phyloP scores from a whole-genome alignment of 352 stramenopile genomes.

The Globisporangium radiosum region DNA sequence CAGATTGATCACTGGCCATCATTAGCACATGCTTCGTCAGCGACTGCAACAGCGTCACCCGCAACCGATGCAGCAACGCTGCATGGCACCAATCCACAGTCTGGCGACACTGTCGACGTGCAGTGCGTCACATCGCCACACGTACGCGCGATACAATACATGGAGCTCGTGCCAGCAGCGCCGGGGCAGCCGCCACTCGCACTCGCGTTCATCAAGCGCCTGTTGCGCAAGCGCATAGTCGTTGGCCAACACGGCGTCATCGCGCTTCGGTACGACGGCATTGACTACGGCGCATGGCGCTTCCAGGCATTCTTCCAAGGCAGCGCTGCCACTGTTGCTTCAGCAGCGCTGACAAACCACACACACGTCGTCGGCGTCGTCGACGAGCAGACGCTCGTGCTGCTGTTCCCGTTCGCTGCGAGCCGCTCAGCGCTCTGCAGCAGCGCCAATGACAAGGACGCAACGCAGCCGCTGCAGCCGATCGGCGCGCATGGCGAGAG shows the following conservation, averaged over 20 bases:
- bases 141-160: conserved; percentile 40
- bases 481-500: conserved; percentile 33
- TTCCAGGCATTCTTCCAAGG: conserved; percentile 44
- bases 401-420: conserved; percentile 41
- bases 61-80: too few relatives aligned
- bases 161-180: conserved; percentile 33
- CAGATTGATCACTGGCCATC: conserved; percentile 43
- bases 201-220: conserved; percentile 44
- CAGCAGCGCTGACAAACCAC: not conserved
- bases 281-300: conserved; percentile 56
- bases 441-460: not conserved
- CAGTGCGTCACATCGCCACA: conserved; percentile 18
- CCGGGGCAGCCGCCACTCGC: conserved; percentile 34
- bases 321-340: not conserved
- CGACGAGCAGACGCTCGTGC: conserved; percentile 50
- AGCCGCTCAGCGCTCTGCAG: not conserved
- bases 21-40: not conserved
- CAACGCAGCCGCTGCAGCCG: conserved; percentile 14
- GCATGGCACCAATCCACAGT: not conserved
- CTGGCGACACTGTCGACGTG: conserved; percentile 10
- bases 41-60: not conserved
- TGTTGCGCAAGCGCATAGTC: conserved; percentile 40
- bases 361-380: conserved; percentile 36
- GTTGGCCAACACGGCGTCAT: conserved; percentile 19
- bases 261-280: conserved; percentile 33